A percentile compares a stretch with the other conserved stretches of the same genome.
These are phyloP conservation scores for Aspergillus ruber DNA, from an alignment of 2,329 filamentous ascomycete genomes.

Conservation along the genomic window DNA sequence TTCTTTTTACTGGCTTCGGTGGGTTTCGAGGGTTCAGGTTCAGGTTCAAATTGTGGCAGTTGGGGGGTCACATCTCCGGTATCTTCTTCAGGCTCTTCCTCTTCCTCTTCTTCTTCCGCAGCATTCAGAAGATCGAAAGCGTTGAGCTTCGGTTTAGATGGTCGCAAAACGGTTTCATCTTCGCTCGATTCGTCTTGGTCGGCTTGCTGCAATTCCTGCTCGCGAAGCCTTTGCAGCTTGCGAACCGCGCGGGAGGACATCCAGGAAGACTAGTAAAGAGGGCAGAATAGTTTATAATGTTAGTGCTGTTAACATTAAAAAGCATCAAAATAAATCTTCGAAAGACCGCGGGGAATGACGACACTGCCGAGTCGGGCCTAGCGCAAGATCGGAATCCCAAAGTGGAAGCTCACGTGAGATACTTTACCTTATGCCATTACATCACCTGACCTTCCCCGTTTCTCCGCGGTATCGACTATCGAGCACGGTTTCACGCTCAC, in stretches of 20 bases:
- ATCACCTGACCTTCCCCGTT: background rate
- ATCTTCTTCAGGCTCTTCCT: constrained; percentile 26
- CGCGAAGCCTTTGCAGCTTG: constrained; percentile 57
- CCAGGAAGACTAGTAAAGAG: constrained; percentile 6
- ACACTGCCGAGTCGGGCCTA: constrained; percentile 21
- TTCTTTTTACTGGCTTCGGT: constrained; percentile 24
- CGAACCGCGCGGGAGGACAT: constrained; percentile 64
- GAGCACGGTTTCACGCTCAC: too few relatives aligned
- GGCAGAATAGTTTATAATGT: background rate
- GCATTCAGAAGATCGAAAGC: constrained; percentile 50
- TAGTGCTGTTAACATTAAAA: background rate
- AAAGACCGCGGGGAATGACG: constrained; percentile 28
- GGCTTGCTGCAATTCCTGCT: constrained; percentile 48
- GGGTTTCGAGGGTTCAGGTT: constrained; percentile 16
- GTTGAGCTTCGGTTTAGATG: constrained; percentile 41
- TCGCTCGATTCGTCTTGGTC: constrained; percentile 35
- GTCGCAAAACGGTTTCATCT: constrained; percentile 29
- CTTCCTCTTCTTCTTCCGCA: constrained; percentile 33
- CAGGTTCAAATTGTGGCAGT: constrained; percentile 12
- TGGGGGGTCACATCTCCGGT: constrained; percentile 10
- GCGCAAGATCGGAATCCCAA: constrained; percentile 5
- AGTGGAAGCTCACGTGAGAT: constrained; percentile 8
- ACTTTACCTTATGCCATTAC: constrained; percentile 13
- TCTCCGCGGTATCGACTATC: constrained; percentile 1
- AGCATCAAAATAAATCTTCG: background rate